phyloP scores from a whole-genome alignment of 2,329 filamentous ascomycete genomes.

The Penicillium vulpinum region DNA sequence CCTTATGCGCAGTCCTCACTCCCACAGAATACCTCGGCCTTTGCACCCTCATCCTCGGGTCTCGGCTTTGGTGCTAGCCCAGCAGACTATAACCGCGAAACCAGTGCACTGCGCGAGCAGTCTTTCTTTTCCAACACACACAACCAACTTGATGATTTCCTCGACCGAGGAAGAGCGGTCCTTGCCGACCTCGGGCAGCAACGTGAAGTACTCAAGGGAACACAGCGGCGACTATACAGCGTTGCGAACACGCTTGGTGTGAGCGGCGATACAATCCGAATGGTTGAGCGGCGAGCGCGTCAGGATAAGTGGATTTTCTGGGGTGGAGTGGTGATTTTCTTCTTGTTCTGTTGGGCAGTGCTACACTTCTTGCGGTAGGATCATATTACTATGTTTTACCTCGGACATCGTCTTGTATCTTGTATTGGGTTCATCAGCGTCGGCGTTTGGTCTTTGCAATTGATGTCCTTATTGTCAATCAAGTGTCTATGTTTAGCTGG shows the following conservation, averaged over 20 bases:
- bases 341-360: constrained; percentile 88
- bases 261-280: constrained; percentile 93
- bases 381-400: neutral
- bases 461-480: constrained; percentile 2
- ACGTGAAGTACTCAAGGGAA: constrained; percentile 91
- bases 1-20: constrained; percentile 71
- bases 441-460: constrained; percentile 28
- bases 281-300: constrained; percentile 86
- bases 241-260: constrained; percentile 93
- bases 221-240: constrained; percentile 84
- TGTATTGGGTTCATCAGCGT: constrained; percentile 30
- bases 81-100: constrained; percentile 67
- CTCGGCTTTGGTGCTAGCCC: constrained; percentile 49
- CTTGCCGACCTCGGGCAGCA: constrained; percentile 85
- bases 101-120: constrained; percentile 84
- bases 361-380: constrained; percentile 73
- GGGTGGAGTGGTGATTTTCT: constrained; percentile 80
- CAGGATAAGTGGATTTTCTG: constrained; percentile 99
- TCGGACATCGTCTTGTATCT: constrained; percentile 10
- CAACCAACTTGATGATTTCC: constrained; percentile 85
- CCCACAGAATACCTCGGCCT: constrained; percentile 42
- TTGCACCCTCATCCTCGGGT: constrained; percentile 40
- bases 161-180: constrained; percentile 86
- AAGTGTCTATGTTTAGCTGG: neutral
- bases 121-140: constrained; percentile 82